These are phyloP conservation scores for Kluyveromyces aestuarii DNA, from an alignment of 805 yeast species.

Conservation along the genomic window DNA sequence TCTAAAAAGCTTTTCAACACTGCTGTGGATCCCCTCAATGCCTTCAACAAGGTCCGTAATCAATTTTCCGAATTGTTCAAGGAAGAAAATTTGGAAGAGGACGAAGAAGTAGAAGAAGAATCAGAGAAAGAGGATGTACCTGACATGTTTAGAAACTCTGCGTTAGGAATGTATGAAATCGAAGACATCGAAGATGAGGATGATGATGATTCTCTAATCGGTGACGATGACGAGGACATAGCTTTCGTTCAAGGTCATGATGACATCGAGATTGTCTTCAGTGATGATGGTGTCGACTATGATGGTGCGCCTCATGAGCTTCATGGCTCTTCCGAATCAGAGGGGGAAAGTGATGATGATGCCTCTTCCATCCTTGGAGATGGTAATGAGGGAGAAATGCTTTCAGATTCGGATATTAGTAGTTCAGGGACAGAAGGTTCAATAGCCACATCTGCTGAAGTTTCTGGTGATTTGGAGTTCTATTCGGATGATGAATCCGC, in stretches of 20 bases:
- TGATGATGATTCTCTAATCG: conserved; percentile 41
- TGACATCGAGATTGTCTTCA: conserved; percentile 29
- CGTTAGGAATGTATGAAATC: conserved; percentile 89
- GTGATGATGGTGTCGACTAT: conserved; percentile 27
- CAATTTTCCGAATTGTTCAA: conserved; percentile 51
- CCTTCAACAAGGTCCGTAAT: conserved; percentile 46
- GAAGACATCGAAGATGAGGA: conserved; percentile 61
- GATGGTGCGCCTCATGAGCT: conserved; percentile 13
- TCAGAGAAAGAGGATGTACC: conserved; percentile 65
- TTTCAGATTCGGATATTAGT: background rate
- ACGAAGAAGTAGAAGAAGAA: conserved; percentile 48
- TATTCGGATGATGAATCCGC: conserved; percentile 5
- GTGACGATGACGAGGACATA: conserved; percentile 33
- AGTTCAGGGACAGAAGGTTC: conserved; percentile 7
- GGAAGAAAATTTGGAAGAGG: conserved; percentile 49
- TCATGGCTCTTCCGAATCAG: background rate
- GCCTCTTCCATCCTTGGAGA: conserved; percentile 13
- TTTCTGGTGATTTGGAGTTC: conserved; percentile 1
- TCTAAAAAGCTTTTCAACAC: conserved; percentile 50
- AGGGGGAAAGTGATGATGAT: conserved; percentile 18
- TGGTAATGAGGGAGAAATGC: conserved; percentile 25
- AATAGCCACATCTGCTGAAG: background rate
- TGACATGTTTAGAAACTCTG: conserved; percentile 77
- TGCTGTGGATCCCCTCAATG: conserved; percentile 49
- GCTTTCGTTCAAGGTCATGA: conserved; percentile 29